phyloP scores from a whole-genome alignment of 257 asterid genomes.

The Lycium ferocissimum region DNA sequence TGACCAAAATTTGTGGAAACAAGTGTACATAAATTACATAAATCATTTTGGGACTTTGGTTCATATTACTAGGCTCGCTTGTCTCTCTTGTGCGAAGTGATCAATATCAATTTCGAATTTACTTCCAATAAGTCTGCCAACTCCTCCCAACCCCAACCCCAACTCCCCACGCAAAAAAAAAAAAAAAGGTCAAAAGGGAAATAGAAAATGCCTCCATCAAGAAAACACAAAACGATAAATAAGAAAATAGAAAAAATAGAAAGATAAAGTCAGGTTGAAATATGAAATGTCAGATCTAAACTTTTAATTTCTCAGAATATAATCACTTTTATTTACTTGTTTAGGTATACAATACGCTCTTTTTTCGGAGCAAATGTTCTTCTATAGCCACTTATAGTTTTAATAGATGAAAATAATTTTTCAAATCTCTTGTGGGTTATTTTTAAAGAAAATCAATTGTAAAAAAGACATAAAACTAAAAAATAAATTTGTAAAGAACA shows the following conservation, averaged over 20 bases:
- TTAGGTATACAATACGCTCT: not conserved
- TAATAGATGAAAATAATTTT: no score
- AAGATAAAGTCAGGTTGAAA: not conserved
- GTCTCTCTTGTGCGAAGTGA: not conserved
- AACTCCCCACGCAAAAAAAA: no score
- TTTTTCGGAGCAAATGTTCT: no score
- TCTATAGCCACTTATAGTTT: no score
- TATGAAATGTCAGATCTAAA: not conserved
- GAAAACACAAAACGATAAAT: not conserved
- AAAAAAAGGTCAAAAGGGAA: not conserved
- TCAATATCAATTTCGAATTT: not conserved
- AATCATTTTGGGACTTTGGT: not conserved
- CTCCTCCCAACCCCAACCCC: not conserved
- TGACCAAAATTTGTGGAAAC: not conserved
- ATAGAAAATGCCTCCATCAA: not conserved
- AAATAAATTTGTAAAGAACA: no score
- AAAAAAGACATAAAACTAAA: no score
- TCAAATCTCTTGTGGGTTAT: no score
- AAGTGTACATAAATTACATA: not conserved
- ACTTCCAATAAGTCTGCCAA: not conserved
- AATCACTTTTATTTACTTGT: not conserved
- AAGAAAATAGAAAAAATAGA: not conserved
- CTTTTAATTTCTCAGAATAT: not conserved
- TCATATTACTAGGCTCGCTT: not conserved
- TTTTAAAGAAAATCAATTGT: no score